Percentiles rank a stretch among this genome's conserved stretches.
phyloP scores from a whole-genome alignment of 228 moss, liverwort and hornwort genomes.

The Sphagnum fallax region DNA sequence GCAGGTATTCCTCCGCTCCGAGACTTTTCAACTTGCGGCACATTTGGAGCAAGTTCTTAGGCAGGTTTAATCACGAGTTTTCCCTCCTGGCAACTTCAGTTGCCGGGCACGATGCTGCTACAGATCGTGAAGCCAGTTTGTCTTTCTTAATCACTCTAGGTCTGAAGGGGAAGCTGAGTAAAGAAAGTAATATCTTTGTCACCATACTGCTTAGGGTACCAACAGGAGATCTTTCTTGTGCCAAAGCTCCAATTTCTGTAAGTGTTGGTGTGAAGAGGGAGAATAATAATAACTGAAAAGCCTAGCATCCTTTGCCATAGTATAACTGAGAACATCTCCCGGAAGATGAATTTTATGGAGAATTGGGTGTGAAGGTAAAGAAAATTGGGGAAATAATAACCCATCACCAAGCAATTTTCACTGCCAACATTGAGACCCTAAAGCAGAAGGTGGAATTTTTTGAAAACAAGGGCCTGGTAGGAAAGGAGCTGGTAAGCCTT shows the following conservation, averaged over 20 bases:
- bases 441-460: conserved; percentile 57
- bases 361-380: conserved; percentile 59
- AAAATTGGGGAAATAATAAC: conserved; percentile 65
- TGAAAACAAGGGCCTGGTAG: conserved; percentile 44
- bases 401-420: conserved; percentile 63
- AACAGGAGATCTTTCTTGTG: conserved; percentile 45
- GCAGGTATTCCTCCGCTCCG: too few relatives aligned
- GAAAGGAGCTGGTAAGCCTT: conserved; percentile 52
- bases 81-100: background rate
- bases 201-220: conserved; percentile 60
- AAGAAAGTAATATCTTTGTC: conserved; percentile 68
- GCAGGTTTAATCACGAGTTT: too few relatives aligned
- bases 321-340: conserved; percentile 60
- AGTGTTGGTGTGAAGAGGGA: conserved; percentile 62
- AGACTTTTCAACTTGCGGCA: too few relatives aligned
- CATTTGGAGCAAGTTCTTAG: too few relatives aligned
- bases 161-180: conserved; percentile 52
- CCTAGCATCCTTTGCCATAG: conserved; percentile 68
- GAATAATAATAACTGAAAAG: conserved; percentile 65
- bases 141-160: conserved; percentile 17
- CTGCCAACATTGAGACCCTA: conserved; percentile 52
- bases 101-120: background rate
- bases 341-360: conserved; percentile 65
- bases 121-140: conserved; percentile 10
- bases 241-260: conserved; percentile 60